Evolutionary conservation across 352 stramenopile genomes (phyloP).

Genomic region (Phytophthora sp.): DNA sequence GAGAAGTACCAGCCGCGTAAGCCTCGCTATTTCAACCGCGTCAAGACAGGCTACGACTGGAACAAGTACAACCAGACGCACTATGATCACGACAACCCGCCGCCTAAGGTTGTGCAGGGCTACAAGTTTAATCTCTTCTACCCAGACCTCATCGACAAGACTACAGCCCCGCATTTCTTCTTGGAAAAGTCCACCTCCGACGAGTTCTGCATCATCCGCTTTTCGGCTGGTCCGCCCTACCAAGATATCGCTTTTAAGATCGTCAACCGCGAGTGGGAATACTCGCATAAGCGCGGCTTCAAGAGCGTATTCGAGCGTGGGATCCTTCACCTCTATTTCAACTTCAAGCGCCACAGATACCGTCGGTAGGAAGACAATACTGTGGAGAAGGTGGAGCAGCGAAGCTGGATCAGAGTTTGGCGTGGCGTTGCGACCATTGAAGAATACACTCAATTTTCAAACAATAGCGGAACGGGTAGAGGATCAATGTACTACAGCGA

Average conservation of each 20-base stretch:
- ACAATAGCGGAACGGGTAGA: no score
- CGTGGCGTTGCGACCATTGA: no score
- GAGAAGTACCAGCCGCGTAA: conserved; percentile 98
- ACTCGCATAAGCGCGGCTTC: conserved; percentile 97
- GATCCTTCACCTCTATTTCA: conserved; percentile 99
- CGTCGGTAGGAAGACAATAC: conserved; percentile 79
- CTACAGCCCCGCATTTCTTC: conserved; percentile 94
- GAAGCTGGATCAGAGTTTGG: neutral
- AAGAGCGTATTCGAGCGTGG: conserved; percentile 98
- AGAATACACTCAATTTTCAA: no score
- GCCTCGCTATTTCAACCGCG: conserved; percentile 98
- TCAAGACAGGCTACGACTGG: conserved; percentile 99
- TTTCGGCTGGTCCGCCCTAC: conserved; percentile 97
- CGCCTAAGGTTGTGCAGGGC: conserved; percentile 99
- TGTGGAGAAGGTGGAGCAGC: neutral
- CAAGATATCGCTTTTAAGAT: conserved; percentile 99
- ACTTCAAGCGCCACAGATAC: conserved; percentile 99
- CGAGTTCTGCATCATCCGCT: conserved; percentile 99
- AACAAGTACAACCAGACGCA: conserved; percentile 99
- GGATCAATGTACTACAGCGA: no score
- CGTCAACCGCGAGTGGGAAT: conserved; percentile 99
- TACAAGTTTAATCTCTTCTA: conserved; percentile 99
- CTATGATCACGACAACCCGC: conserved; percentile 99
- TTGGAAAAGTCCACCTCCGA: conserved; percentile 92
- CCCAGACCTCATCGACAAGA: conserved; percentile 98